Percentiles rank a stretch among this genome's conserved stretches.
phyloP scores from a whole-genome alignment of 2,329 filamentous ascomycete genomes.

The Reticulascus tulasneorum region DNA sequence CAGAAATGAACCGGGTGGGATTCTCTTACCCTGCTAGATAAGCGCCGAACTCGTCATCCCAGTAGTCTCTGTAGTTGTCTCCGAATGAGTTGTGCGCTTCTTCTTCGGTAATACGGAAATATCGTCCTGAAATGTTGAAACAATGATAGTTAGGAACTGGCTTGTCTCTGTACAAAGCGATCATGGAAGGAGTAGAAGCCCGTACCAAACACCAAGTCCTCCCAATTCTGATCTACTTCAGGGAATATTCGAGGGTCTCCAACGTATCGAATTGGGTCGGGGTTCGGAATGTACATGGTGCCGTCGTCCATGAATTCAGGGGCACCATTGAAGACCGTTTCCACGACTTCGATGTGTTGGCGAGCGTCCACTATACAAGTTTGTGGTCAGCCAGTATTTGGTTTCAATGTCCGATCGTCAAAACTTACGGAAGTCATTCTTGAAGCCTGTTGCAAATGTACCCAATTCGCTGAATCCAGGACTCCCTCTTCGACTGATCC shows the following conservation, averaged over 20 bases:
- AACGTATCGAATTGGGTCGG: not conserved
- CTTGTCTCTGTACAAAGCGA: too few relatives aligned
- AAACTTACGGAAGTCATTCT: not conserved
- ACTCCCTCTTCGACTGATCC: too few relatives aligned
- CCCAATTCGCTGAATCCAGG: too few relatives aligned
- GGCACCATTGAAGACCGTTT: not conserved
- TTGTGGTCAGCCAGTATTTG: not conserved
- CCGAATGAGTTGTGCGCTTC: constrained; percentile 2
- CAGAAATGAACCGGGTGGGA: too few relatives aligned
- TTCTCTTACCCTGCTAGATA: not conserved
- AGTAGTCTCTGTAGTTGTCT: not conserved
- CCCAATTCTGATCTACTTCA: constrained; percentile 2
- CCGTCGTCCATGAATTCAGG: not conserved
- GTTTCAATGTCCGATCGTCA: not conserved
- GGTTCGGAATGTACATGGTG: not conserved
- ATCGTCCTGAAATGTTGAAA: not conserved
- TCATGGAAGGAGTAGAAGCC: too few relatives aligned
- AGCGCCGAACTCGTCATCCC: not conserved
- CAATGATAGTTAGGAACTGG: not conserved
- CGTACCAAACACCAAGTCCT: too few relatives aligned
- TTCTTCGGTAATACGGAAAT: not conserved
- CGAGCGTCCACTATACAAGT: not conserved
- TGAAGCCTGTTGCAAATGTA: not conserved
- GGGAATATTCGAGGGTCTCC: not conserved
- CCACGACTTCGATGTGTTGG: not conserved